These are phyloP conservation scores for Neonectria hederae DNA, from an alignment of 2,329 filamentous ascomycete species.

Conservation along the genomic window DNA sequence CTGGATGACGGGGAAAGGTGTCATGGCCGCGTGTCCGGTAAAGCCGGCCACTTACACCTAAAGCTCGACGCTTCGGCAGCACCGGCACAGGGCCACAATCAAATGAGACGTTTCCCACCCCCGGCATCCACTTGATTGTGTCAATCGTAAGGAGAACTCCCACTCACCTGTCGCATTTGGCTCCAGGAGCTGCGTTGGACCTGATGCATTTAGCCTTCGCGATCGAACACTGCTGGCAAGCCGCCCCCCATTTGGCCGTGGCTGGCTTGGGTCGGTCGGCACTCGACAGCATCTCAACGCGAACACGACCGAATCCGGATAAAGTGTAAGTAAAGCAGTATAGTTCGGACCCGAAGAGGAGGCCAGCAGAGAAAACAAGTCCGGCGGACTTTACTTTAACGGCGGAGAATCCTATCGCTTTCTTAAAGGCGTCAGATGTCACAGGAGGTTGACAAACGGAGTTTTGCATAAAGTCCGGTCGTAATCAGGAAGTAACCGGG, in stretches of 20 bases:
- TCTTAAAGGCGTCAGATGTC: slow-evolving; percentile 14
- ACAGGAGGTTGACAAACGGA: slow-evolving; percentile 17
- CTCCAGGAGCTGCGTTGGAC: slow-evolving; percentile 46
- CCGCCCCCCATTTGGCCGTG: slow-evolving; percentile 59
- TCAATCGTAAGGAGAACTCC: neutral
- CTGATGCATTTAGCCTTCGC: slow-evolving; percentile 63
- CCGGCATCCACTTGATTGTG: neutral
- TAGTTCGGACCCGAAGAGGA: slow-evolving; percentile 22
- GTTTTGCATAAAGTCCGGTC: slow-evolving; percentile 31
- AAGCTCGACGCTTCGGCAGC: slow-evolving; percentile 14
- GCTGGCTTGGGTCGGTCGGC: slow-evolving; percentile 44
- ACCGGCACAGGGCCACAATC: slow-evolving; percentile 13
- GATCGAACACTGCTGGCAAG: slow-evolving; percentile 58
- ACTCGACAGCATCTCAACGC: slow-evolving; percentile 25
- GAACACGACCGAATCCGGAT: slow-evolving; percentile 14
- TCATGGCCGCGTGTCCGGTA: slow-evolving; percentile 20
- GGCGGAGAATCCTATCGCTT: slow-evolving; percentile 6
- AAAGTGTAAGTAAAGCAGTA: slow-evolving; percentile 8
- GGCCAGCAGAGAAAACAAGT: slow-evolving; percentile 29
- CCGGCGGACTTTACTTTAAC: slow-evolving; percentile 42
- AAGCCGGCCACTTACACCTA: slow-evolving; percentile 22
- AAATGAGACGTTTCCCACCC: neutral
- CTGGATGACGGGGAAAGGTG: slow-evolving; percentile 8
- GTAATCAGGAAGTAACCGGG: slow-evolving; percentile 9
- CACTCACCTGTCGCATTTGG: slow-evolving; percentile 58